These are phyloP conservation scores for Chamaenerion angustifolium DNA, from an alignment of 345 rosid genomes.

Conservation along the genomic window DNA sequence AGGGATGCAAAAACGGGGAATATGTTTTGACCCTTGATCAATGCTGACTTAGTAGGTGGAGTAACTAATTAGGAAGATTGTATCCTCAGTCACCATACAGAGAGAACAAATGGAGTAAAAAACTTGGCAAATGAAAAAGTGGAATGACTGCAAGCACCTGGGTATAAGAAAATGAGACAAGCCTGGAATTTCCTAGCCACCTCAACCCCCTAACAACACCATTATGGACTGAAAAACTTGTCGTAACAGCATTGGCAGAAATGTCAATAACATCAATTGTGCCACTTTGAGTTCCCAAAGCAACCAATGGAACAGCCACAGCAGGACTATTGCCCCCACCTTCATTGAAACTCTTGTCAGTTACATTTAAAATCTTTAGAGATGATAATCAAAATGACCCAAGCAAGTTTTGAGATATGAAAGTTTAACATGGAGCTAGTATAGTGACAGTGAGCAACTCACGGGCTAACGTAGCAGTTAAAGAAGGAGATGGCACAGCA, in stretches of 20 bases:
- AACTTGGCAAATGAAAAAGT: background rate
- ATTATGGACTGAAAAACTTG: constrained; percentile 70
- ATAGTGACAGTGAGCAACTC: constrained; percentile 28
- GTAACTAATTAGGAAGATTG: too few relatives aligned
- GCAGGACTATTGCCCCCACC: constrained; percentile 95
- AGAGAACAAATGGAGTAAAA: too few relatives aligned
- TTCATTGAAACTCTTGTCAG: constrained; percentile 13
- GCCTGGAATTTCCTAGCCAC: constrained; percentile 97
- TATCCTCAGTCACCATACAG: too few relatives aligned
- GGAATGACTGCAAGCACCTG: constrained; percentile 32
- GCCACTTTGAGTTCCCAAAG: constrained; percentile 93
- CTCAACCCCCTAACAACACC: constrained; percentile 76
- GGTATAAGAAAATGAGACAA: constrained; percentile 77
- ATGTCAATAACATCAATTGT: constrained; percentile 81
- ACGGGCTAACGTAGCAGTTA: constrained; percentile 92
- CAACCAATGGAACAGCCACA: constrained; percentile 88
- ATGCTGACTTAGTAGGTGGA: too few relatives aligned
- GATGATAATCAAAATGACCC: background rate
- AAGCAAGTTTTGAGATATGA: background rate
- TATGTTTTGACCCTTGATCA: too few relatives aligned
- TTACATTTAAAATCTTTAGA: background rate
- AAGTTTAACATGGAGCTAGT: background rate
- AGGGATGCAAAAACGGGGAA: too few relatives aligned
- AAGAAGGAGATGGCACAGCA: constrained; percentile 90
- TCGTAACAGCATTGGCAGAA: constrained; percentile 81